Conservation (phyloP, 2,329 filamentous ascomycete genomes). For the Nannizzia gypsea region DNA sequence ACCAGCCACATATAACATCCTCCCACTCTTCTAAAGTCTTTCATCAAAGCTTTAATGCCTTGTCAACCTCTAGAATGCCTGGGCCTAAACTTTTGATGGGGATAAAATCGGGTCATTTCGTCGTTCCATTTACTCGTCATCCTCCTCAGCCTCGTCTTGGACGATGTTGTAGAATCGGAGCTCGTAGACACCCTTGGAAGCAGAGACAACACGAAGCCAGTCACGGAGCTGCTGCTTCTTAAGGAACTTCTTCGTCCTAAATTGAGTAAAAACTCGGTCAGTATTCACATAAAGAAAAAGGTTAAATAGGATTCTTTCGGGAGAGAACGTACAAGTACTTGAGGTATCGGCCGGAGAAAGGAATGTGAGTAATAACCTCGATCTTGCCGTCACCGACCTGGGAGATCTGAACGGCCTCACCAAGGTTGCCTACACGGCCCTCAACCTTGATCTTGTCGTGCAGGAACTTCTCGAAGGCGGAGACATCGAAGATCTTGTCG, state of each 20-base stretch:
- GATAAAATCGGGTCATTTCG: neutral
- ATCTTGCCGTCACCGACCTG: slow-evolving; percentile 94
- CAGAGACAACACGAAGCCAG: slow-evolving; percentile 98
- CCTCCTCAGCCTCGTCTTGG: slow-evolving; percentile 93
- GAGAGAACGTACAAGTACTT: slow-evolving; percentile 80
- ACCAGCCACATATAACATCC: neutral
- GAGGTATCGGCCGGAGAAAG: slow-evolving; percentile 96
- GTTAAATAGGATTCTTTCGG: neutral
- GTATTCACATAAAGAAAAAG: neutral
- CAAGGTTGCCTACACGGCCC: slow-evolving; percentile 94
- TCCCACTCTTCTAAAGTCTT: neutral
- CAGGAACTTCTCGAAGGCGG: slow-evolving; percentile 99
- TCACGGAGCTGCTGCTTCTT: slow-evolving; percentile 99
- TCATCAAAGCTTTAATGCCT: neutral
- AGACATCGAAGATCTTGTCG: slow-evolving; percentile 99
- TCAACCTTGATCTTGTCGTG: slow-evolving; percentile 99
- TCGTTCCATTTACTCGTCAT: slow-evolving; percentile 70
- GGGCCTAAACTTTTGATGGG: neutral
- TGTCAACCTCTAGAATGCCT: neutral
- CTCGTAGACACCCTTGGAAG: slow-evolving; percentile 96
- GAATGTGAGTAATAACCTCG: slow-evolving; percentile 92
- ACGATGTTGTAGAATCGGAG: slow-evolving; percentile 99
- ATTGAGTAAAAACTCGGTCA: slow-evolving; percentile 2
- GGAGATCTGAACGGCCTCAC: slow-evolving; percentile 80
- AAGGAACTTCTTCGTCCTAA: slow-evolving; percentile 99